Evolutionary conservation across 371 early-diverging fungal genomes (phyloP).

Genomic region (Mortierella sp.): DNA sequence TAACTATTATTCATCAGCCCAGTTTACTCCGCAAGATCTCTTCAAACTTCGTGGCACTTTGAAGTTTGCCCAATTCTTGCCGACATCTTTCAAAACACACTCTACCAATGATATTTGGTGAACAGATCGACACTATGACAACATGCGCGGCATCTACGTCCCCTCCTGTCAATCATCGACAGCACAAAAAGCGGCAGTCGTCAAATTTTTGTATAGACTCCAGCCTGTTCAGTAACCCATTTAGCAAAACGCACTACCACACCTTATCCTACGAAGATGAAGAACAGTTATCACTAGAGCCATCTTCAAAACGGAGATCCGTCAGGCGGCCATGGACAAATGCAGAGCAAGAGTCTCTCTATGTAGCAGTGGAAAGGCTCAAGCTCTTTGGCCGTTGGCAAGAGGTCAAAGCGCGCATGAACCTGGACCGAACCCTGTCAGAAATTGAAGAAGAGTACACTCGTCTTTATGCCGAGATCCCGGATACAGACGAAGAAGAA

Average conservation of each 20-base stretch:
- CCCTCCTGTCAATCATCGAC: conserved; percentile 2
- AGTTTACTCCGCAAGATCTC: too few relatives aligned
- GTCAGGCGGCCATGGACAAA: conserved; percentile 42
- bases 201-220: conserved; percentile 9
- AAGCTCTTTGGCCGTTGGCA: conserved; percentile 38
- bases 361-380: conserved; percentile 35
- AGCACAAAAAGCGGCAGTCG: conserved; percentile 27
- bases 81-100: neutral
- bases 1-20: too few relatives aligned
- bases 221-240: conserved; percentile 4
- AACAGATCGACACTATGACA: neutral
- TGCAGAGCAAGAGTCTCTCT: conserved; percentile 43
- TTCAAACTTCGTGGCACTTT: too few relatives aligned
- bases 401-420: conserved; percentile 28
- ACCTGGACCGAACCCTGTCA: conserved; percentile 22
- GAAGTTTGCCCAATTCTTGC: too few relatives aligned
- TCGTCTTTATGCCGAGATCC: conserved; percentile 46
- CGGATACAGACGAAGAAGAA: conserved; percentile 29
- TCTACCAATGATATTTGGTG: neutral
- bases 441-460: conserved; percentile 46
- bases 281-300: conserved; percentile 1
- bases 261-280: neutral
- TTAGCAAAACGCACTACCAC: neutral
- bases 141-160: neutral
- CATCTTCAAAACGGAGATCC: conserved; percentile 10